Base-by-base conservation (phyloP, 2,329 filamentous ascomycete genomes). In the Alternaria rosae region DNA sequence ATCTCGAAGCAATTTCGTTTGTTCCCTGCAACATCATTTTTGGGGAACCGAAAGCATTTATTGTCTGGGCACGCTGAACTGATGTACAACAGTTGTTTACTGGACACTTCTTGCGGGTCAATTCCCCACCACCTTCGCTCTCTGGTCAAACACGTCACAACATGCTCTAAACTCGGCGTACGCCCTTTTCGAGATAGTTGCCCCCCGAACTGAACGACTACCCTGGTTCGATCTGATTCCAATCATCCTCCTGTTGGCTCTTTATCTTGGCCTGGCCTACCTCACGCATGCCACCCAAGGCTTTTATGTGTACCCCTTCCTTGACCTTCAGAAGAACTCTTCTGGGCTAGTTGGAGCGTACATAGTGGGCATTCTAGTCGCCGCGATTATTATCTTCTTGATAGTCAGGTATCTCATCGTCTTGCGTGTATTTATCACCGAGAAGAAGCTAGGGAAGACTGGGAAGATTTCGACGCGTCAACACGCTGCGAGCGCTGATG, bases 221-320 rank as follows among this genome's bases (percentile, higher is more conserved):
- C 86, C 89, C 0, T 89, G 87, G 80, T 79, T 91, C 21, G 89
- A 93, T 72, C 77, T 92, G n/a, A 78, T 87, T 13, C 89, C 87
- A 74, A 82, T 94, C 13, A 79, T 94, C 65, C 59, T 92, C n/a
- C 78, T 95, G 7, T 84, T 96, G 43, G 87, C 87, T 0, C 80
- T 89, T 5, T 97, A 96, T 76, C 84, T 94, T 11, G 86, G 82
- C 0, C 81, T 96, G 15, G 92, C 92, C 1, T 96, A 92, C 78
- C 70, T 95, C 21, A 94, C 91, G 1, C 79, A 86, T 63, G 87
- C 87, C 5, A 89, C 88, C 0, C 84, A 93, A 76, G 87, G 87
- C 3, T 92, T 90, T 76, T 96, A 94, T 77, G 85, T 91, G 0
- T 97, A 97, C 80, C 76, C 72, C 60, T 97, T 97, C 80, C 85